These are phyloP conservation scores for Mycosarcoma mackinlayi DNA, from an alignment of 1,284 basidiomycete genomes.

Conservation along the genomic window DNA sequence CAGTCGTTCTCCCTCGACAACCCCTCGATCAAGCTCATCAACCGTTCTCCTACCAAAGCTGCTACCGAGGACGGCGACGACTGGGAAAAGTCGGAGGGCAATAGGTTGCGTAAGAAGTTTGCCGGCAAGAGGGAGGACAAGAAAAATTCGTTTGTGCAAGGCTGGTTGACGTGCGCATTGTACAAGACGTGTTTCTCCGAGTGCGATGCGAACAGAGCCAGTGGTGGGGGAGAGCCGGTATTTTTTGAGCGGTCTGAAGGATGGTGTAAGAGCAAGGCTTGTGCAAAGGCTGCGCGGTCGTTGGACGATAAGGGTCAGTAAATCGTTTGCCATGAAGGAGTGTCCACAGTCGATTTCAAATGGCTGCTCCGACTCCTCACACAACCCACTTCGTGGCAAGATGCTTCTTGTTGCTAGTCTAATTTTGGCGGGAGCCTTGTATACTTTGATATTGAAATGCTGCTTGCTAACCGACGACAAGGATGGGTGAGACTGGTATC, in stretches of 20 bases:
- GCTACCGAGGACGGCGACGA: not conserved
- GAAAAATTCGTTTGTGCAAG: conserved; percentile 32
- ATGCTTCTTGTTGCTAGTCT: too few species aligned
- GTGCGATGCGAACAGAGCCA: conserved; percentile 17
- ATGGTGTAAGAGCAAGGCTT: conserved; percentile 20
- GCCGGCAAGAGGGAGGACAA: conserved; percentile 17
- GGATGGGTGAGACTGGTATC: not conserved
- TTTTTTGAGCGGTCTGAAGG: conserved; percentile 21
- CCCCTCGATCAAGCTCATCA: conserved; percentile 9
- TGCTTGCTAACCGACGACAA: too few species aligned
- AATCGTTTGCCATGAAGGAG: too few species aligned
- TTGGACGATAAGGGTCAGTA: too few species aligned
- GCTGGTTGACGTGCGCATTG: conserved; percentile 25
- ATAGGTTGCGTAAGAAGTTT: conserved; percentile 7
- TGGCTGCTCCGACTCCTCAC: too few species aligned
- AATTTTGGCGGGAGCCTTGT: too few species aligned
- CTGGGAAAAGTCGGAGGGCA: not conserved
- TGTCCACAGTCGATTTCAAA: too few species aligned
- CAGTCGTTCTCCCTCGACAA: conserved; percentile 25
- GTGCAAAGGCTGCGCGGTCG: not conserved
- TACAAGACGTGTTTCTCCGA: conserved; percentile 17
- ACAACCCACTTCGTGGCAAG: too few species aligned
- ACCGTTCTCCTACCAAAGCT: not conserved
- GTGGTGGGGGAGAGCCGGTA: conserved; percentile 7
- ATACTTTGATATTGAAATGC: too few species aligned